Evolutionary conservation across 495 filamentous ascomycete genomes (phyloP).

Genomic region (Cladorrhinum samala): DNA sequence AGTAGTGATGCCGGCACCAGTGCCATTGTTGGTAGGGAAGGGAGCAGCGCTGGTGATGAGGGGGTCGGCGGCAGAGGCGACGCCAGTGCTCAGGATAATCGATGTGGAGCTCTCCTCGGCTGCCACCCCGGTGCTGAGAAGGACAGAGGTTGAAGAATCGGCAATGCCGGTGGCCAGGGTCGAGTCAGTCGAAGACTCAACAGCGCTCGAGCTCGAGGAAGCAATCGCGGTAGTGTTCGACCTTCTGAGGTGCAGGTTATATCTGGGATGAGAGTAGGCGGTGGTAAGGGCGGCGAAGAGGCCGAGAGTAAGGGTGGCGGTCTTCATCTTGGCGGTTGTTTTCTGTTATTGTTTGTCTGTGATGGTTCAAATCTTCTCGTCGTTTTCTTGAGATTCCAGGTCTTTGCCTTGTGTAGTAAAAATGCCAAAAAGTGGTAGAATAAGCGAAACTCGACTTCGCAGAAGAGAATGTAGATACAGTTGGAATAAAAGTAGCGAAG

Average conservation of each 20-base stretch:
- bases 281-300: constrained; percentile 40
- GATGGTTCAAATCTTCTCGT: constrained; percentile 42
- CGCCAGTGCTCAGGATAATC: constrained; percentile 10
- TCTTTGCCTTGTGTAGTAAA: constrained; percentile 7
- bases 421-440: constrained; percentile 18
- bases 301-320: constrained; percentile 36
- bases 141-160: constrained; percentile 34
- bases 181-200: neutral
- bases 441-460: constrained; percentile 47
- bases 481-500: constrained; percentile 27
- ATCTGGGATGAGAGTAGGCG: constrained; percentile 37
- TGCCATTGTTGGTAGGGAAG: constrained; percentile 15
- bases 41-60: constrained; percentile 16
- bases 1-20: constrained; percentile 32
- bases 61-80: constrained; percentile 6
- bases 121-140: neutral
- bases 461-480: constrained; percentile 29
- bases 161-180: constrained; percentile 29
- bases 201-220: constrained; percentile 5
- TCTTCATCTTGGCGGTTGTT: constrained; percentile 40
- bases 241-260: constrained; percentile 31
- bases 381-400: constrained; percentile 7
- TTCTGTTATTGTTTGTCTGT: constrained; percentile 9
- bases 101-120: neutral
- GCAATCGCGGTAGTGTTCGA: constrained; percentile 29